These are phyloP conservation scores for Paracoccidioides brasiliensis DNA, from an alignment of 2,329 filamentous ascomycete species.

Conservation along the genomic window DNA sequence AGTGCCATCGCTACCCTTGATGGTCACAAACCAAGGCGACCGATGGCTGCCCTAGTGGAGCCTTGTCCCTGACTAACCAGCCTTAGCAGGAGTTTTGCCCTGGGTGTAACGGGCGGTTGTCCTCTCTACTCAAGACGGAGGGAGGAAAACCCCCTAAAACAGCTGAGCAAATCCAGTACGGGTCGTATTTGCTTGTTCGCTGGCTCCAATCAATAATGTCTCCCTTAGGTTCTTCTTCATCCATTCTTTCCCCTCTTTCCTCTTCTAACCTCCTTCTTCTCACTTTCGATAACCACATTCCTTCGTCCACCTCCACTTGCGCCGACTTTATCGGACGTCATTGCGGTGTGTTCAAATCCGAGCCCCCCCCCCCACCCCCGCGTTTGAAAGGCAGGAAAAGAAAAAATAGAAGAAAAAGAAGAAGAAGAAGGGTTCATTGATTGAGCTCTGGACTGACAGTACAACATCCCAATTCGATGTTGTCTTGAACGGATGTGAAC, in stretches of 20 bases:
- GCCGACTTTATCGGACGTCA: neutral
- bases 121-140: neutral
- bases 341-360: neutral
- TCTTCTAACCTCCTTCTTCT: neutral
- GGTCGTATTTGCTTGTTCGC: neutral
- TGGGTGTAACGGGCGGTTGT: neutral
- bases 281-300: neutral
- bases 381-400: neutral
- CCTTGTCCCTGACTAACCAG: neutral
- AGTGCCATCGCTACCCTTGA: neutral
- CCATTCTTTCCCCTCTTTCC: neutral
- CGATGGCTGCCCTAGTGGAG: neutral
- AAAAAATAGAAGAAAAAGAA: neutral
- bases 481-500: neutral
- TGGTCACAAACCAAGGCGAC: neutral
- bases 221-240: neutral
- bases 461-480: neutral
- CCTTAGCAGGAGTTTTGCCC: neutral
- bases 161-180: neutral
- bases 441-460: neutral
- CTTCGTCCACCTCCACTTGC: neutral
- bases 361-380: neutral
- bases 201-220: neutral
- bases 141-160: neutral
- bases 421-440: too few species aligned